Evolutionary conservation across 1,284 basidiomycete genomes (phyloP).

Genomic region (Moesziomyces sp.): DNA sequence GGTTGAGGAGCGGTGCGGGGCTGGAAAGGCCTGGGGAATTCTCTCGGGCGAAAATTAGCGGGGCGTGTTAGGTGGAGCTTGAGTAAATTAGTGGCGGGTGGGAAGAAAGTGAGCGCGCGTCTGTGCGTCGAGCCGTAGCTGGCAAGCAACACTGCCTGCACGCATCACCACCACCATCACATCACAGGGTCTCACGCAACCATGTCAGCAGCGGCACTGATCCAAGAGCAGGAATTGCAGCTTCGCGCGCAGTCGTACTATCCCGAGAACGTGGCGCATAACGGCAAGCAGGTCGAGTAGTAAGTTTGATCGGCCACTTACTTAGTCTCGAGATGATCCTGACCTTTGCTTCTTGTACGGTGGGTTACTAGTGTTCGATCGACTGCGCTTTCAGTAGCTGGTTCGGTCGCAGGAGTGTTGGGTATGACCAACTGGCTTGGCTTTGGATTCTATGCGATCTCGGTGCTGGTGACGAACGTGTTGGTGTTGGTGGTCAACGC

Average conservation of each 20-base stretch:
- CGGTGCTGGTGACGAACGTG: slow-evolving; percentile 53
- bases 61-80: too few relatives aligned
- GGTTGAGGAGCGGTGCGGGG: too few relatives aligned
- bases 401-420: slow-evolving; percentile 58
- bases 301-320: slow-evolving; percentile 24
- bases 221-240: slow-evolving; percentile 43
- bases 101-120: too few relatives aligned
- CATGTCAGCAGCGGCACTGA: slow-evolving; percentile 42
- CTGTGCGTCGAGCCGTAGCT: too few relatives aligned
- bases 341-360: too few relatives aligned
- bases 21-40: too few relatives aligned
- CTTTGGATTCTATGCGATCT: slow-evolving; percentile 59
- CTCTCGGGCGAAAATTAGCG: too few relatives aligned
- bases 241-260: slow-evolving; percentile 54
- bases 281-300: slow-evolving; percentile 60
- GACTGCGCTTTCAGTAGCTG: slow-evolving; percentile 57
- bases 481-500: slow-evolving; percentile 54
- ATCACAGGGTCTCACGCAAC: not conserved
- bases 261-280: slow-evolving; percentile 57
- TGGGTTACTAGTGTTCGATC: slow-evolving; percentile 57
- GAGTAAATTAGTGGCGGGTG: too few relatives aligned
- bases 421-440: slow-evolving; percentile 62
- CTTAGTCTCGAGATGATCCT: too few relatives aligned
- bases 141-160: too few relatives aligned
- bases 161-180: not conserved